Base-by-base conservation (phyloP, 495 filamentous ascomycete genomes). In the Penicillium nucicola region DNA sequence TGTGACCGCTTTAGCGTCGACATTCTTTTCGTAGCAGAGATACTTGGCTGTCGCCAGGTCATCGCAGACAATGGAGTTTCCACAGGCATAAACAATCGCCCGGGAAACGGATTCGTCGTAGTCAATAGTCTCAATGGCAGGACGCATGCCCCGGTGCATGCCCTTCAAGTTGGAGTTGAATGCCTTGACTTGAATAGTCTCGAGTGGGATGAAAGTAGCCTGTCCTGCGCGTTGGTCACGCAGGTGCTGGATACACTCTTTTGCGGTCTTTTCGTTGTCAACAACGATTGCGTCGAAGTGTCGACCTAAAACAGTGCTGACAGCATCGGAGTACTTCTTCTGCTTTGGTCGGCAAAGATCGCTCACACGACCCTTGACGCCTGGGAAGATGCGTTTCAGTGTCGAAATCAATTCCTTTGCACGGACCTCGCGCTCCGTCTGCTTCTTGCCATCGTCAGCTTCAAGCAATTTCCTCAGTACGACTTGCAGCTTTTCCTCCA, bases 1-100 rank as follows among this genome's bases (percentile, higher is more conserved):
- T 0, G 90, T 95, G 15, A 99, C 92, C 17, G 92, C 91, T 65
- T 96, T 96, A 22, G 92, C 92, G 56, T 92, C 89, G 15, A 96
- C 82, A 22, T 84, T 83, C 49, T 83, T 84, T 34, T 88, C 84
- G 66, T 93, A 97, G 70, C 89, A 92, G 17, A 97, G 84, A 49
- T 90, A 80, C 60, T 92, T 95, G 28, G 93, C 93, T 18, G 90
- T 86, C 4, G 83, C 76, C 9, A 95, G 69, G 48, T 84, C 87
- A 66, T 99, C 93, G 57, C 93, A 97, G 14, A 99, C 87, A 42
- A 99, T 86, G n/a, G 90, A 87, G 62, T 92, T 92, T 20, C 93
- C 92, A 56, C 93, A 97, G 28, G 91, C 90, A 63, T 95, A 97
- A 31, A 82, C 86, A 69, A 99, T 96, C 3, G 93, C 95, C 40